These are phyloP conservation scores for Geotrichum australiense DNA, from an alignment of 1,139 yeast species.

Conservation along the genomic window DNA sequence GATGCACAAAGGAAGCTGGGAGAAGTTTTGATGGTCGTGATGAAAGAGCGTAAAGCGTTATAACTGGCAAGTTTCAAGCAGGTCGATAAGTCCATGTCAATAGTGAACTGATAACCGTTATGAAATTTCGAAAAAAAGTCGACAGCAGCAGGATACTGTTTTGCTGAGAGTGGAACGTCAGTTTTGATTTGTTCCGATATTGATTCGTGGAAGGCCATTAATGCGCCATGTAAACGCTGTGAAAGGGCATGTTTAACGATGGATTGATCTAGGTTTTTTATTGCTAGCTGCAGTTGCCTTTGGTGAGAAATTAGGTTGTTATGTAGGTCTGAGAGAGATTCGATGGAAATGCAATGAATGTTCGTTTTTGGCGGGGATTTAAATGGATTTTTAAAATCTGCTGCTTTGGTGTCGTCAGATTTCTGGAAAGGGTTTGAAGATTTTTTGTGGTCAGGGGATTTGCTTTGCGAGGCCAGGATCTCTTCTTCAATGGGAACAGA, in stretches of 20 bases:
- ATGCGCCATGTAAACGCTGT: conserved; percentile 22
- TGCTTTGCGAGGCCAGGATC: neutral
- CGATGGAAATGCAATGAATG: conserved; percentile 15
- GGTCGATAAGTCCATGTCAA: conserved; percentile 20
- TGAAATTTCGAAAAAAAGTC: conserved; percentile 25
- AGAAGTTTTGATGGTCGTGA: conserved; percentile 32
- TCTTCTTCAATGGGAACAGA: neutral
- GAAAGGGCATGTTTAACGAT: conserved; percentile 23
- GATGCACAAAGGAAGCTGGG: conserved; percentile 33
- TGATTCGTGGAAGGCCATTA: conserved; percentile 19
- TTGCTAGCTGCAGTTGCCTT: conserved; percentile 18
- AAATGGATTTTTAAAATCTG: neutral
- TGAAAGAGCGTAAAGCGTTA: conserved; percentile 30
- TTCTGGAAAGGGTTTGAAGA: conserved; percentile 4
- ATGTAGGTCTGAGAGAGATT: conserved; percentile 23
- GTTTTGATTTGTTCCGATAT: conserved; percentile 19
- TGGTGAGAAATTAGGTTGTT: conserved; percentile 18
- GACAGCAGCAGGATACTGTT: conserved; percentile 23
- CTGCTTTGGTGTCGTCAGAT: neutral
- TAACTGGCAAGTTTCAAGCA: conserved; percentile 24
- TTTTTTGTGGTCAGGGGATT: neutral
- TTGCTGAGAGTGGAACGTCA: conserved; percentile 23
- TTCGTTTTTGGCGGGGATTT: neutral
- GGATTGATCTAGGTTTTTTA: conserved; percentile 21
- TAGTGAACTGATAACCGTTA: conserved; percentile 18